These are phyloP conservation scores for Saturnispora besseyi DNA, from an alignment of 805 yeast genomes.

Conservation along the genomic window DNA sequence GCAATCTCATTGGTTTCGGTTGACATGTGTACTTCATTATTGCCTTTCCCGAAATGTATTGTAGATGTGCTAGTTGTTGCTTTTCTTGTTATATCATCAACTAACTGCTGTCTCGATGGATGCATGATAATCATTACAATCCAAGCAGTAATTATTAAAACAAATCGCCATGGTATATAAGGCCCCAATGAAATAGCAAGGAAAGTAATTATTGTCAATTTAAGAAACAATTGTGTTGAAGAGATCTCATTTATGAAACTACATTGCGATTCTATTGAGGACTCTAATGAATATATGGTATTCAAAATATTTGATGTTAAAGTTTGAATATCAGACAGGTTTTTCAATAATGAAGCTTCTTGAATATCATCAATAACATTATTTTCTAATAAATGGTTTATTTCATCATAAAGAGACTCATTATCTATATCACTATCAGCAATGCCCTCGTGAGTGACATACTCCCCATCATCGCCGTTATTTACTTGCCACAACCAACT, in stretches of 20 bases:
- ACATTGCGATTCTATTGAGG: slow-evolving; percentile 50
- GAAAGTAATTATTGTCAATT: slow-evolving; percentile 32
- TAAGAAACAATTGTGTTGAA: slow-evolving; percentile 52
- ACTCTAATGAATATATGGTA: slow-evolving; percentile 42
- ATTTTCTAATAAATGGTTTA: slow-evolving; percentile 6
- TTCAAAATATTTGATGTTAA: slow-evolving; percentile 46
- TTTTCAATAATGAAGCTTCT: slow-evolving; percentile 32
- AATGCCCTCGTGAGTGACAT: neutral
- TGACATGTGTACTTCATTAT: neutral
- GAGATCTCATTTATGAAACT: slow-evolving; percentile 62
- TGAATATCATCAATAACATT: slow-evolving; percentile 26
- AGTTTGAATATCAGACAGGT: slow-evolving; percentile 68
- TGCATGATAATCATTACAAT: slow-evolving; percentile 41
- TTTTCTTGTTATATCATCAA: neutral
- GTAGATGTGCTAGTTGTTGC: neutral
- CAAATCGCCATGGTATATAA: slow-evolving; percentile 55
- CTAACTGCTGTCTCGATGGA: slow-evolving; percentile 36
- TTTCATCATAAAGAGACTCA: slow-evolving; percentile 2
- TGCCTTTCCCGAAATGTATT: neutral
- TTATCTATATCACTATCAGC: neutral
- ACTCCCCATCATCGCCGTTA: slow-evolving; percentile 12
- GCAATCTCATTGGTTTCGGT: neutral
- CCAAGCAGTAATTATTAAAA: slow-evolving; percentile 58
- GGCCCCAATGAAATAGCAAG: slow-evolving; percentile 36
- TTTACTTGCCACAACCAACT: slow-evolving; percentile 9